Evolutionary conservation across 768 basidiomycete species (phyloP).

Genomic region (Russula foetens): DNA sequence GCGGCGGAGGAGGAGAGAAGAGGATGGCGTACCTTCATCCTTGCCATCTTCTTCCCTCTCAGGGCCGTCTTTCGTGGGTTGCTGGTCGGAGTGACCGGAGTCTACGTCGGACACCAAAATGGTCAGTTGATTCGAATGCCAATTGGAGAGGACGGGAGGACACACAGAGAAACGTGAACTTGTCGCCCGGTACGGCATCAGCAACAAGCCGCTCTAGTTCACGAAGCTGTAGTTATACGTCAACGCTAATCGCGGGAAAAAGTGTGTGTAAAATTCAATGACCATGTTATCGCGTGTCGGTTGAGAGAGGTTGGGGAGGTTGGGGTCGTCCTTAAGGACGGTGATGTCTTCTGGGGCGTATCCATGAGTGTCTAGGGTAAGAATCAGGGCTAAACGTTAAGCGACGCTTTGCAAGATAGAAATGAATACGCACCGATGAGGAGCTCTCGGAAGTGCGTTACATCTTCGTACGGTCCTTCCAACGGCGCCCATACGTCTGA

Average conservation of each 20-base stretch:
- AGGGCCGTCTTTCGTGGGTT: background rate
- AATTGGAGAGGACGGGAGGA: background rate
- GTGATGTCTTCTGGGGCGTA: slow-evolving; percentile 15
- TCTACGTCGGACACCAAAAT: slow-evolving; percentile 2
- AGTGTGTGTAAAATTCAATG: background rate
- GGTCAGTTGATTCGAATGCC: background rate
- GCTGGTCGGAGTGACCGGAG: slow-evolving; percentile 24
- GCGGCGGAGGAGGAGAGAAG: too few relatives aligned
- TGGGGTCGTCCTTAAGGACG: slow-evolving; percentile 14
- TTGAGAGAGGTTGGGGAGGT: background rate
- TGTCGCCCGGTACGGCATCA: slow-evolving; percentile 22
- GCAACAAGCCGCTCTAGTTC: slow-evolving; percentile 17
- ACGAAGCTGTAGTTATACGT: slow-evolving; percentile 6
- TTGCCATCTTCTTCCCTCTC: slow-evolving; percentile 21
- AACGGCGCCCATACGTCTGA: background rate
- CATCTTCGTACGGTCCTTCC: slow-evolving; percentile 7
- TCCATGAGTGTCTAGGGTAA: slow-evolving; percentile 3
- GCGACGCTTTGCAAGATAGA: background rate
- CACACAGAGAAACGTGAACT: slow-evolving; percentile 24
- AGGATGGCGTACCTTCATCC: slow-evolving; percentile 22
- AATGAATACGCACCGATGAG: slow-evolving; percentile 3
- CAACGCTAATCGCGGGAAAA: background rate
- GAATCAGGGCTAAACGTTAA: background rate
- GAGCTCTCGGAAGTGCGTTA: slow-evolving; percentile 4
- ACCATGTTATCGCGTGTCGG: slow-evolving; percentile 20